These are phyloP conservation scores for Polygonum aviculare DNA, from an alignment of 148 eudicot genomes.

Conservation along the genomic window DNA sequence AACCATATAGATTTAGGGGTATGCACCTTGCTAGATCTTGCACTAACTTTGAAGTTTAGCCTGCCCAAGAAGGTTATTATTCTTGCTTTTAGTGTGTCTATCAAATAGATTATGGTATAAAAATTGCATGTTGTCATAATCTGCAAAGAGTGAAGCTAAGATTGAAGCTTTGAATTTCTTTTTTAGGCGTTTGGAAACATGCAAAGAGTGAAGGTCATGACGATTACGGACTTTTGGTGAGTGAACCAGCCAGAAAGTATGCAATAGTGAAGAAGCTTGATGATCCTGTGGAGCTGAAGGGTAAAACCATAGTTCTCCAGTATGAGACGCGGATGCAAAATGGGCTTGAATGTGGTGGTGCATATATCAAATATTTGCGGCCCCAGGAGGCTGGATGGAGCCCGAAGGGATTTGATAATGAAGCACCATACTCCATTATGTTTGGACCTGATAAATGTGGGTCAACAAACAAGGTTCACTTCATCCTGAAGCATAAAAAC, in stretches of 20 bases:
- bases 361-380: slow-evolving; percentile 75
- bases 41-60: no score
- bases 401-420: slow-evolving; percentile 66
- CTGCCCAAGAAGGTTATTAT: no score
- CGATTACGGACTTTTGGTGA: slow-evolving; percentile 88
- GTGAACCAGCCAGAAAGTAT: slow-evolving; percentile 81
- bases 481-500: slow-evolving; percentile 79
- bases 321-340: slow-evolving; percentile 78
- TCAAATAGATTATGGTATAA: no score
- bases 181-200: slow-evolving; percentile 83
- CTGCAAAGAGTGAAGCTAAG: no score
- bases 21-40: no score
- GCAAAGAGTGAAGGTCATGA: slow-evolving; percentile 89
- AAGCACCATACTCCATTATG: slow-evolving; percentile 77
- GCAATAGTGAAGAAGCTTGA: slow-evolving; percentile 90
- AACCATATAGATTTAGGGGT: no score
- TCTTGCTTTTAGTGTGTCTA: no score
- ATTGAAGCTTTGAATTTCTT: neutral
- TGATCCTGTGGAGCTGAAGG: slow-evolving; percentile 53
- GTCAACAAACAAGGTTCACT: slow-evolving; percentile 93
- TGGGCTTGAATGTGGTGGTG: slow-evolving; percentile 93
- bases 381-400: slow-evolving; percentile 91
- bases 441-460: slow-evolving; percentile 97
- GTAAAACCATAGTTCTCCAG: slow-evolving; percentile 60
- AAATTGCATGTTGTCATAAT: no score